Evolutionary conservation across 495 filamentous ascomycete genomes (phyloP).

Genomic region (Penicillium argentinense): DNA sequence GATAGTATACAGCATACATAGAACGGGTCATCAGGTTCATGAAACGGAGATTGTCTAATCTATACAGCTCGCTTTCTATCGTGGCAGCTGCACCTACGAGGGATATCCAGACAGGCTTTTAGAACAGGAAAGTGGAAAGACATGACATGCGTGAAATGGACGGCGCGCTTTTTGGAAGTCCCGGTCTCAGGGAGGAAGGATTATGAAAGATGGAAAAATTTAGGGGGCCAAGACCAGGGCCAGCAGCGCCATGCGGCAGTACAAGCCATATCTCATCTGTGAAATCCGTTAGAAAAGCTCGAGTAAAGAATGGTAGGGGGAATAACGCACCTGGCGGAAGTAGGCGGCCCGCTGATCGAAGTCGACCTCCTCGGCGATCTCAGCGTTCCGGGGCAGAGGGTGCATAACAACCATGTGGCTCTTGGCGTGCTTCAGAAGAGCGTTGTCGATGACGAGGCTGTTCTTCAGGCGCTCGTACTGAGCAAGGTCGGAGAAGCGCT

Average conservation of each 20-base stretch:
- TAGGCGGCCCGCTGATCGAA: constrained; percentile 96
- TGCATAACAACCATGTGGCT: constrained; percentile 90
- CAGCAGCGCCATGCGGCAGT: constrained; percentile 95
- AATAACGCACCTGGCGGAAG: constrained; percentile 88
- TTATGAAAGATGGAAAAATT: constrained; percentile 22
- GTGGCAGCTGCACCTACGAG: constrained; percentile 34
- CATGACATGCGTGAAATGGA: constrained; percentile 27
- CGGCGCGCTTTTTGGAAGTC: constrained; percentile 16
- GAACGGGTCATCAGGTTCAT: constrained; percentile 39
- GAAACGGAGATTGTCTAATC: constrained; percentile 48
- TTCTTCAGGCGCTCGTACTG: constrained; percentile 87
- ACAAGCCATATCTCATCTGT: constrained; percentile 97
- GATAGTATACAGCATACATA: constrained; percentile 37
- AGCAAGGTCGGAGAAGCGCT: constrained; percentile 76
- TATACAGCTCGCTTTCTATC: constrained; percentile 37
- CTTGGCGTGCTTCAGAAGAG: constrained; percentile 90
- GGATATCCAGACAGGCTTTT: constrained; percentile 34
- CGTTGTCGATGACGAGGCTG: constrained; percentile 82
- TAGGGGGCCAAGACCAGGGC: constrained; percentile 81
- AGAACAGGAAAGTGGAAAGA: constrained; percentile 26
- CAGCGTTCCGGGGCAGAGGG: constrained; percentile 87
- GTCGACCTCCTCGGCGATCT: constrained; percentile 94
- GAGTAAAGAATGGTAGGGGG: background rate
- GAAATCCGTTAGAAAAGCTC: constrained; percentile 38
- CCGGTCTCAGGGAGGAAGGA: constrained; percentile 25